phyloP scores from a whole-genome alignment of 2,329 filamentous ascomycete genomes.

The Colletotrichum abscissum region DNA sequence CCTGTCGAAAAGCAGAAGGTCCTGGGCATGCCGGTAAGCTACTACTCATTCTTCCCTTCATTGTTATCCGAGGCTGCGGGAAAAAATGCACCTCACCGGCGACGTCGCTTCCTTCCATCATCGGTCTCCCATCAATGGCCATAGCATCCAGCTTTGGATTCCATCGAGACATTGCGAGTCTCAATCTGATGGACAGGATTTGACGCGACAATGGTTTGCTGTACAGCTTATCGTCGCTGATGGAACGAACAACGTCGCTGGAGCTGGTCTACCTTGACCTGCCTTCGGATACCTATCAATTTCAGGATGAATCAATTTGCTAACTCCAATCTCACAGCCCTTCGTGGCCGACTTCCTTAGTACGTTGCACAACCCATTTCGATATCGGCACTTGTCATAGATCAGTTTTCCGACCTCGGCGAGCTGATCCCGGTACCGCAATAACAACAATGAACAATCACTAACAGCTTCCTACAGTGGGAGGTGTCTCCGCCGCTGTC shows the following conservation, averaged over 20 bases:
- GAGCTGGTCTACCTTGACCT: not conserved
- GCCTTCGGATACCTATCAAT: not conserved
- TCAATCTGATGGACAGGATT: not conserved
- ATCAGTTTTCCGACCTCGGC: not conserved
- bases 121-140: not conserved
- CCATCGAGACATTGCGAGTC: not conserved
- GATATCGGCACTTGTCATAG: not conserved
- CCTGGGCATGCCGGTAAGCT: slow-evolving; percentile 76
- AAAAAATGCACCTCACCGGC: slow-evolving; percentile 42
- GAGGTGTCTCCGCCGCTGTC: slow-evolving; percentile 99
- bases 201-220: slow-evolving; percentile 8
- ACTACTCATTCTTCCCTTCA: slow-evolving; percentile 16
- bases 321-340: slow-evolving; percentile 69
- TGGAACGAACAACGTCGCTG: not conserved
- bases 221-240: slow-evolving; percentile 12
- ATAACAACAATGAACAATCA: not conserved
- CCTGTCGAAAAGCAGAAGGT: slow-evolving; percentile 65
- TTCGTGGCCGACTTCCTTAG: slow-evolving; percentile 99
- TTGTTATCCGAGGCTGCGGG: slow-evolving; percentile 37
- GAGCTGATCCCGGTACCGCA: not conserved
- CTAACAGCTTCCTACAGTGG: slow-evolving; percentile 73
- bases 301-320: slow-evolving; percentile 31
- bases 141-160: slow-evolving; percentile 19
- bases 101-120: slow-evolving; percentile 37
- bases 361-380: slow-evolving; percentile 68